These are phyloP conservation scores for Clonostachys sp. DNA, from an alignment of 2,329 filamentous ascomycete species.

Conservation along the genomic window DNA sequence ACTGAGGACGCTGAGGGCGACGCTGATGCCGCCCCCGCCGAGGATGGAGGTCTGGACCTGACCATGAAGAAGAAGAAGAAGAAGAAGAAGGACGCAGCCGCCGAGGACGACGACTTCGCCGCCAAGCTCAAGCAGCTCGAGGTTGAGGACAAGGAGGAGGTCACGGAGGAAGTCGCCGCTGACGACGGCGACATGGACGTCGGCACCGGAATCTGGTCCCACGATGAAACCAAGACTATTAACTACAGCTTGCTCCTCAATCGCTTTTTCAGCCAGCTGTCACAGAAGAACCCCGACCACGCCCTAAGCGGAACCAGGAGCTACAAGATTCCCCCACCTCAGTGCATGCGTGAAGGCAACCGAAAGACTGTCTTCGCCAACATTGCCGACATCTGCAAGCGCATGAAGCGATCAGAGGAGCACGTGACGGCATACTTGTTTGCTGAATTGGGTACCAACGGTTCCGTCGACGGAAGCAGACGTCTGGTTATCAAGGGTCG, in stretches of 20 bases:
- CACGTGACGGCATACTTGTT: slow-evolving; percentile 97
- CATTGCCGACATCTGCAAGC: slow-evolving; percentile 96
- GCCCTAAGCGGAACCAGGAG: slow-evolving; percentile 83
- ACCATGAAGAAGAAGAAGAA: slow-evolving; percentile 78
- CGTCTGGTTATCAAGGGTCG: slow-evolving; percentile 98
- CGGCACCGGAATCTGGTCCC: slow-evolving; percentile 86
- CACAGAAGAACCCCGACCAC: slow-evolving; percentile 95
- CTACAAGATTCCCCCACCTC: slow-evolving; percentile 98
- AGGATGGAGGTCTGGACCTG: slow-evolving; percentile 47
- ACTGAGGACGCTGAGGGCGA: slow-evolving; percentile 33
- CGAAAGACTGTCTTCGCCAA: slow-evolving; percentile 99
- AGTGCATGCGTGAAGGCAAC: slow-evolving; percentile 99
- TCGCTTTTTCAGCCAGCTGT: slow-evolving; percentile 91
- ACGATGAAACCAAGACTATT: slow-evolving; percentile 74
- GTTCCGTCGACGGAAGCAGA: slow-evolving; percentile 88
- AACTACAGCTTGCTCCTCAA: slow-evolving; percentile 80
- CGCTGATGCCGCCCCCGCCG: slow-evolving; percentile 38
- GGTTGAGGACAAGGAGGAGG: slow-evolving; percentile 57
- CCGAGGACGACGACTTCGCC: slow-evolving; percentile 59
- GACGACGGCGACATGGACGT: slow-evolving; percentile 76
- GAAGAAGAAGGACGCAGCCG: slow-evolving; percentile 51
- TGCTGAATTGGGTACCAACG: slow-evolving; percentile 94
- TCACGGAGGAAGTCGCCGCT: slow-evolving; percentile 43
- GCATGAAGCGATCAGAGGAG: slow-evolving; percentile 98
- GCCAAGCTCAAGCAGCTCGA: slow-evolving; percentile 59